These are phyloP conservation scores for Nicotiana otophora DNA, from an alignment of 257 asterid genomes.

Conservation along the genomic window DNA sequence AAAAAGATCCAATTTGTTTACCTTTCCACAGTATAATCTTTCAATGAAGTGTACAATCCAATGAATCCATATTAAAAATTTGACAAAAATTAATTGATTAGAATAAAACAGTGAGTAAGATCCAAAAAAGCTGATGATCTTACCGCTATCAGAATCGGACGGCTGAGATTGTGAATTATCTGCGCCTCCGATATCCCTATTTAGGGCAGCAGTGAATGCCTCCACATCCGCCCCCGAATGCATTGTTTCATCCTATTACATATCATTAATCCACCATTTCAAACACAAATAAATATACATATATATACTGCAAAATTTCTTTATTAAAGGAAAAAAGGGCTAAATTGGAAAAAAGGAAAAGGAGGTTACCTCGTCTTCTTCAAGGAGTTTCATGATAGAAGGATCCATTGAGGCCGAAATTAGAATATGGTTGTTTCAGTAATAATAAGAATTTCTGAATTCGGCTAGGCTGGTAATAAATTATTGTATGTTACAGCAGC, in stretches of 20 bases:
- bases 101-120: no score
- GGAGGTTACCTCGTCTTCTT: conserved; percentile 79
- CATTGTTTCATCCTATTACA: conserved; percentile 73
- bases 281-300: not conserved
- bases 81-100: not conserved
- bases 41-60: not conserved
- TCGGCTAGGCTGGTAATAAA: not conserved
- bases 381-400: conserved; percentile 71
- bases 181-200: conserved; percentile 90
- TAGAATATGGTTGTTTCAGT: not conserved
- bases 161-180: conserved; percentile 46
- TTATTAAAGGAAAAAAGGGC: not conserved
- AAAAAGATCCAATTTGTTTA: no score
- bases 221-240: conserved; percentile 99
- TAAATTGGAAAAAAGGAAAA: not conserved
- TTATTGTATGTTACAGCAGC: not conserved
- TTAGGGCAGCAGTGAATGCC: conserved; percentile 86
- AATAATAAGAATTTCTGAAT: no score
- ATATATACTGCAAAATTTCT: not conserved
- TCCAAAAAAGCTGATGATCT: not conserved
- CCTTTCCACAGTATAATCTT: no score
- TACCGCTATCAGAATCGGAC: conserved; percentile 49
- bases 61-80: not conserved
- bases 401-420: conserved; percentile 49
- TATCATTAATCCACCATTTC: not conserved